Base-by-base conservation (phyloP, 1,139 yeast genomes). In the Lodderomyces margitis region DNA sequence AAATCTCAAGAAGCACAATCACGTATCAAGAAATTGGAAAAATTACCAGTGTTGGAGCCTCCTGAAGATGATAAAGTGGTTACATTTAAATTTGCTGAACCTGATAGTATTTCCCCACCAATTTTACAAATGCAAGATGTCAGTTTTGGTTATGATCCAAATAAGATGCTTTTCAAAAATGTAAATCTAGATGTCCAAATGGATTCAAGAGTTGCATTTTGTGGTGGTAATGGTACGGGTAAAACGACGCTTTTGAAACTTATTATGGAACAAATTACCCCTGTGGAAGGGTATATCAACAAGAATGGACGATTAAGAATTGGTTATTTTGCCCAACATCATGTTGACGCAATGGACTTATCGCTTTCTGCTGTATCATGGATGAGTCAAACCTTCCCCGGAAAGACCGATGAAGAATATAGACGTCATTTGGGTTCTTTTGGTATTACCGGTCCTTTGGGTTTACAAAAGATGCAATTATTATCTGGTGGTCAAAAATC, bases 221-320 rank as follows among this genome's bases (percentile, higher is more conserved):
- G 92, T 45, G 99, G 99, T 76, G 98, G 97, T 51, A 92, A 92
- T 63, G 99, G 99, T 71, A 88, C 97, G 58, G 98, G 98, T 85
- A 92, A 92, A 66, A 91, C 98, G 10, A 92, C 98, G 2, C 70
- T 92, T 50, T 75, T 92, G 57, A 92, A 91, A 62, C 71, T 92
- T 42, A 71, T 92, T 53, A 83, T 91, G 78, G 96, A 87, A 48
- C 79, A 75, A 52, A 67, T 86, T 43, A 66, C 71, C 17, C 98
- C 98, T 2, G 56, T 80, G 35, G 70, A 68, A 9, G 99, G 99
- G 45, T 72, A 75, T 45, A 85, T 91, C 14, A 75, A 87, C 23
- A 78, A 81, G 50, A 91, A 92, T 57, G 86, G 95, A 33, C 78
- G 98, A 55, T 70, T 92, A 52, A 79, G 98, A 66, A 85, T 92